Conservation (phyloP, 108 stramenopile genomes). For the Nitzschia sp. region DNA sequence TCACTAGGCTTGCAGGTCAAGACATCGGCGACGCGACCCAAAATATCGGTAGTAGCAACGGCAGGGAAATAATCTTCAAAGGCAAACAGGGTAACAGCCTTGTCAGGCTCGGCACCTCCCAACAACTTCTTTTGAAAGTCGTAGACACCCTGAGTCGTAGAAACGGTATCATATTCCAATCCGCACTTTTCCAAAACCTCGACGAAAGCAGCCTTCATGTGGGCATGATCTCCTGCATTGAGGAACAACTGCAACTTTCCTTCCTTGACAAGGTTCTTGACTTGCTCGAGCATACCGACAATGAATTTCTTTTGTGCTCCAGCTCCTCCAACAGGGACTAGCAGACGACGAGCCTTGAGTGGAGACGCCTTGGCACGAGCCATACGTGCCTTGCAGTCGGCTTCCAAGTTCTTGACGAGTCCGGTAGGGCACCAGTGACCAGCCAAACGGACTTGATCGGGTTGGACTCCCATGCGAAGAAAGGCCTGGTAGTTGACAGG, state of each 20-base stretch:
- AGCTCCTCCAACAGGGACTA: slow-evolving; percentile 90
- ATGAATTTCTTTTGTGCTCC: slow-evolving; percentile 90
- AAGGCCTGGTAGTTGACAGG: slow-evolving; percentile 87
- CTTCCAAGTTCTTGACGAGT: slow-evolving; percentile 70
- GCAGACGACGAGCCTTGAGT: slow-evolving; percentile 65
- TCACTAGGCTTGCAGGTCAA: slow-evolving; percentile 88
- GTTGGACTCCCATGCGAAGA: slow-evolving; percentile 75
- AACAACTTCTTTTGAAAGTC: slow-evolving; percentile 66
- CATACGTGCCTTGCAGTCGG: slow-evolving; percentile 67
- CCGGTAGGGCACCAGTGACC: slow-evolving; percentile 89
- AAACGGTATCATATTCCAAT: slow-evolving; percentile 66
- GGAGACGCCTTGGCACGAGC: slow-evolving; percentile 36
- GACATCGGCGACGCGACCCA: slow-evolving; percentile 85
- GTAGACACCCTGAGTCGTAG: slow-evolving; percentile 56
- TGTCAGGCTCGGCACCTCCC: slow-evolving; percentile 33
- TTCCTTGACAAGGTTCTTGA: slow-evolving; percentile 56
- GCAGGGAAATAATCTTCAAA: slow-evolving; percentile 92
- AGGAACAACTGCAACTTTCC: slow-evolving; percentile 81
- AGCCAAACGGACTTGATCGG: slow-evolving; percentile 54
- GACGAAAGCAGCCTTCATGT: slow-evolving; percentile 81
- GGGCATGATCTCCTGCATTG: slow-evolving; percentile 89
- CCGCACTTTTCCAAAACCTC: slow-evolving; percentile 59
- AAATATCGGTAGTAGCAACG: slow-evolving; percentile 88
- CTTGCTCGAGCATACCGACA: slow-evolving; percentile 55
- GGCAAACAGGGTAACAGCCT: slow-evolving; percentile 74